phyloP scores from a whole-genome alignment of 208 protist species.

The Trypanosoma lewisi region DNA sequence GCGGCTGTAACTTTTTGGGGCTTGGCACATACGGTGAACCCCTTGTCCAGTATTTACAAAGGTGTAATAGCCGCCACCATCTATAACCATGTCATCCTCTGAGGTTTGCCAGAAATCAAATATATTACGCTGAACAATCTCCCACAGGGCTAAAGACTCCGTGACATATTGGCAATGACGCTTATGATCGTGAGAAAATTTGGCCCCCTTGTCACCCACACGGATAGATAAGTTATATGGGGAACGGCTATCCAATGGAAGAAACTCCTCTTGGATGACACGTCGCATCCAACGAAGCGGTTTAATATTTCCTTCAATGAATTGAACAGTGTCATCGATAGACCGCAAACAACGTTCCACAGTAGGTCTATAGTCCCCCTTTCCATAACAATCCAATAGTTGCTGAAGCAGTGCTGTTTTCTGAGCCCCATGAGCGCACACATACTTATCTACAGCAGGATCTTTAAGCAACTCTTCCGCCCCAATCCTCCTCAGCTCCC shows the following conservation, averaged over 20 bases:
- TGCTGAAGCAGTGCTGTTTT: conserved; percentile 58
- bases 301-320: conserved; percentile 79
- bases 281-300: conserved; percentile 63
- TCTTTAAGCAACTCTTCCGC: conserved; percentile 67
- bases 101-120: conserved; percentile 93
- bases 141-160: conserved; percentile 96
- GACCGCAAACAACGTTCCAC: conserved; percentile 91
- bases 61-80: conserved; percentile 50
- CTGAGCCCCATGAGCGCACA: conserved; percentile 33
- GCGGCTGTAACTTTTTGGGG: conserved; percentile 74
- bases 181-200: conserved; percentile 93
- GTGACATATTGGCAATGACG: conserved; percentile 94
- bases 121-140: conserved; percentile 91
- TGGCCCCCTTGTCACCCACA: conserved; percentile 68
- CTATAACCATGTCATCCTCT: conserved; percentile 92
- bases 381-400: conserved; percentile 58
- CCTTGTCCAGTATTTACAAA: conserved; percentile 95
- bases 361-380: conserved; percentile 30
- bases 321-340: conserved; percentile 93
- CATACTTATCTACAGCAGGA: conserved; percentile 53
- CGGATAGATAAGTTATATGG: conserved; percentile 49
- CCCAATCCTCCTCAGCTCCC: conserved; percentile 45
- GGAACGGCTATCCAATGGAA: conserved; percentile 26
- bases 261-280: conserved; percentile 65
- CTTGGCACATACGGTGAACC: conserved; percentile 92